phyloP scores from a whole-genome alignment of 2,329 filamentous ascomycete genomes.

The Lasiodiplodia sp. region DNA sequence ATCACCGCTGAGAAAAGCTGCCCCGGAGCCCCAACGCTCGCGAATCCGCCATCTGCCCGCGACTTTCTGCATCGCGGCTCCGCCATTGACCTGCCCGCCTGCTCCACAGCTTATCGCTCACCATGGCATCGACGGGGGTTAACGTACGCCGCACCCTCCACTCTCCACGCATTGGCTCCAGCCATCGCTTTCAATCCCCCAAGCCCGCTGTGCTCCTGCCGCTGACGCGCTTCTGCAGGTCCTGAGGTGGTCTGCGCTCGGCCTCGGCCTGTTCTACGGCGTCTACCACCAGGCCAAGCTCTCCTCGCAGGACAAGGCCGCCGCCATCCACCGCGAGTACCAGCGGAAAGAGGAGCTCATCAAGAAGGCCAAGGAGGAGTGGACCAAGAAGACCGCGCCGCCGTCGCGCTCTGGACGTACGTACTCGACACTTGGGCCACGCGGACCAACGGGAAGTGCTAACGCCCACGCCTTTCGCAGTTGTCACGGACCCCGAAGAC shows the following conservation, averaged over 20 bases:
- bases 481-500: conserved; percentile 72
- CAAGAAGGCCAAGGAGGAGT: conserved; percentile 90
- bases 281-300: conserved; percentile 91
- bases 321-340: conserved; percentile 81
- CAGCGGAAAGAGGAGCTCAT: conserved; percentile 92
- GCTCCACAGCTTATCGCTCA: conserved; percentile 23
- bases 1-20: conserved; percentile 28
- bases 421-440: conserved; percentile 35
- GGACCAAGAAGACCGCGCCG: conserved; percentile 75
- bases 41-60: conserved; percentile 22
- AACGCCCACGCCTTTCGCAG: conserved; percentile 7
- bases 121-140: conserved; percentile 46
- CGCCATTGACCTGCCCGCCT: conserved; percentile 30
- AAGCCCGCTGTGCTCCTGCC: neutral
- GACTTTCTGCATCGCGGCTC: conserved; percentile 24
- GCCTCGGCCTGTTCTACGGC: conserved; percentile 91
- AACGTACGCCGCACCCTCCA: conserved; percentile 54
- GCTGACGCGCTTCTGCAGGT: conserved; percentile 66
- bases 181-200: conserved; percentile 13
- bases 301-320: conserved; percentile 71
- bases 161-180: conserved; percentile 18
- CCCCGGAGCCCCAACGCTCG: conserved; percentile 10
- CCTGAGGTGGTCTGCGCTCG: conserved; percentile 94
- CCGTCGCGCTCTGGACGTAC: conserved; percentile 46
- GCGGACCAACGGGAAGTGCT: conserved; percentile 10